phyloP scores from a whole-genome alignment of 2,329 filamentous ascomycete genomes.

The Aureobasidium sp. region DNA sequence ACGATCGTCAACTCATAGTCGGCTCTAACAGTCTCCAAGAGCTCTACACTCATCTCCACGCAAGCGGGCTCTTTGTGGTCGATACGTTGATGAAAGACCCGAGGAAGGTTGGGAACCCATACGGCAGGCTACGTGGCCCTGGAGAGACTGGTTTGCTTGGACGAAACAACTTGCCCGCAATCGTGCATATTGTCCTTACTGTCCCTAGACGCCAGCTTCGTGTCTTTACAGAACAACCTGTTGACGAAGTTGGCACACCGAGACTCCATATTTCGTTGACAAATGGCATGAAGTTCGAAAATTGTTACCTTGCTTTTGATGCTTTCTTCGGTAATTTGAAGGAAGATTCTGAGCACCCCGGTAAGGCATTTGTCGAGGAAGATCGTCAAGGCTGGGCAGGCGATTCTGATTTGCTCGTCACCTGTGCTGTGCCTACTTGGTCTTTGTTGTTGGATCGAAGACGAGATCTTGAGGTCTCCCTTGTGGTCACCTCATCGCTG shows the following conservation, averaged over 20 bases:
- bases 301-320: conserved; percentile 6
- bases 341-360: neutral
- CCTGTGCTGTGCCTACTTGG: conserved; percentile 24
- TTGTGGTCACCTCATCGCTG: conserved; percentile 22
- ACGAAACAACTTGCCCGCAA: neutral
- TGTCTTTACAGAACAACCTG: neutral
- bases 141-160: conserved; percentile 12
- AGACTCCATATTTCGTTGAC: neutral
- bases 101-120: neutral
- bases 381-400: conserved; percentile 25
- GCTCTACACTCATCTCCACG: conserved; percentile 25
- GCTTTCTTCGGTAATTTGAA: conserved; percentile 4
- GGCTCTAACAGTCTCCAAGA: conserved; percentile 26
- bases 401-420: conserved; percentile 24
- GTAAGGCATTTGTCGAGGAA: conserved; percentile 13
- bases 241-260: neutral
- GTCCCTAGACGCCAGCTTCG: neutral
- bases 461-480: conserved; percentile 17
- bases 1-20: conserved; percentile 19
- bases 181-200: conserved; percentile 3
- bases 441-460: conserved; percentile 13
- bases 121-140: neutral
- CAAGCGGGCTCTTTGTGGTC: conserved; percentile 19
- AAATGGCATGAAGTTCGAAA: neutral
- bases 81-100: neutral